Evolutionary conservation across 75 land plant genomes (phyloP), one percentile per base, ranked within the genome.

Genomic region (Larix kaempferi): DNA sequence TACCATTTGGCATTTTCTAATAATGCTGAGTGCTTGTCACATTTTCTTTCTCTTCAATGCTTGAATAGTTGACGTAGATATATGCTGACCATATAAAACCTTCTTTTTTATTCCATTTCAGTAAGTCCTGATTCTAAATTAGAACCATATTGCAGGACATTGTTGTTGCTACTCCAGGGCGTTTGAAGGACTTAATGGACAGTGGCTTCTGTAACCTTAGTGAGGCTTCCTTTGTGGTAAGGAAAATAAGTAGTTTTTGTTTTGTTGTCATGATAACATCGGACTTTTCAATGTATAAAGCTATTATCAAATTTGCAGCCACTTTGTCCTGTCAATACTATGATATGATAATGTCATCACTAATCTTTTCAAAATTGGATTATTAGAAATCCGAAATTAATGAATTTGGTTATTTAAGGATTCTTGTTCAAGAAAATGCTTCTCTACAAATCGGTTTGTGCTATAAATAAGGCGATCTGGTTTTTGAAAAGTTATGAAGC

Each of bases 151-250:
- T 84, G 56, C 84, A 95, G 98, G 91, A 86, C 22, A 89, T 96
- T 78, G 91, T 96, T 61, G 87, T 96, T 76, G 99, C 93, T 13
- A 94, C 99, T 23, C 98, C 99, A 77, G 99, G 99, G 23, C 85
- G 99, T 35, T 57, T 96, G 74, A 92, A 85, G 80, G 99, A 96
- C 83, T 71, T 96, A 67, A 91, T 96, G 60, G 91, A 91, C 26
- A 90, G 89, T 86, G 98, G 93, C 21, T 80, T 90, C 21, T 96
- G 99, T 82, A 57, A 73, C 58, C 86, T 96, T 54, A 56, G 81
- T 0, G 90, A 92, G n/a, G 92, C 95, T 11, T 88, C 95, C 55
- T 96, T 84, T 86, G 91, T 87, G 87, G 99, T 95, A 74, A 84
- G 88, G 59, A 17, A 35, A 26, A 2, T 77, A 7, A 2, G 22